Evolutionary conservation across 202 grass and related monocot genomes (phyloP), one percentile per base, ranked within the genome.

Genomic region (Schoenoplectus tabernaemontani): DNA sequence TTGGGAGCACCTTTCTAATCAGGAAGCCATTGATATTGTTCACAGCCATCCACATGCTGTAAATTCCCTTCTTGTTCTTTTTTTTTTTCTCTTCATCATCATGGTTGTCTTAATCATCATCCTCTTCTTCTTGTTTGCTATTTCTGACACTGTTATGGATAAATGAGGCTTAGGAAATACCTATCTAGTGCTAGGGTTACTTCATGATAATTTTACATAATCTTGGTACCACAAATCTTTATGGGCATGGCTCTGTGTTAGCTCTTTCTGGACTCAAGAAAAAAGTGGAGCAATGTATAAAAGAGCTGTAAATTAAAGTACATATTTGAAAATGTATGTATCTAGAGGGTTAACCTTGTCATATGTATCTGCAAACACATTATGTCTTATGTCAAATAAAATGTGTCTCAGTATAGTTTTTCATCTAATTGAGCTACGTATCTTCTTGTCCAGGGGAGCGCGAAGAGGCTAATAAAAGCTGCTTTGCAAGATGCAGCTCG

Each of bases 1-100:
- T 39, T 98, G 91, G 95, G 91, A 98, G 67, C 95, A 98, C 53
- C 61, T 98, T 38, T 92, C 59, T 81, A 94, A 95, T 82, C 88
- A 98, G 83, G 73, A 92, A 47, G 96, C 91, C 0, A 91, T 92
- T 7, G 89, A 98, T 26, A 92, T 95, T 83, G 89, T 99, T 86
- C 85, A 95, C 64, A 94, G 9, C 41, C 82, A 99, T 92, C 90
- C 84, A 11, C 90, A 65, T 50, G 68, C 83, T 59, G 96, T 99
- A 99, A 95, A 92, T 59, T 53, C 47, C 37, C 56, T 16, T 23
- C 32, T 56, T 43, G 43, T 62, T 13, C 5, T 75, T 36, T 1
- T 0, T 56, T n/a, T 51, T 75, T 37, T 56, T 4, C 16, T 74
- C 12, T 47, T 48, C 5, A 12, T 68, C 13, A 10, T 39, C n/a